Base-by-base conservation (phyloP, 768 basidiomycete genomes). In the Naematelia encephala region DNA sequence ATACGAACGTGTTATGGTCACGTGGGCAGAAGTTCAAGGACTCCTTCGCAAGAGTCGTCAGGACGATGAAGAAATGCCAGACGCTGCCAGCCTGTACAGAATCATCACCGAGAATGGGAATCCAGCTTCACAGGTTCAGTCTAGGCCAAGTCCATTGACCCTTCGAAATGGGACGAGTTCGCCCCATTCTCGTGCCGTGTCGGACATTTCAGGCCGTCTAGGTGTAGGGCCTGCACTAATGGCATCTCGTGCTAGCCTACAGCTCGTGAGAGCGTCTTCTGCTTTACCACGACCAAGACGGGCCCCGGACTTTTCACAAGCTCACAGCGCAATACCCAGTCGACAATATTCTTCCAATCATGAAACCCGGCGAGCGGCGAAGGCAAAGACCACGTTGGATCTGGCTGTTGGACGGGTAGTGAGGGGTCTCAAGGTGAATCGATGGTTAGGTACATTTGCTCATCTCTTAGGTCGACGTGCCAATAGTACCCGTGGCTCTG, bases 381-480 rank as follows among this genome's bases (percentile, higher is more conserved):
- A 8, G 34, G 34, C 34, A 16, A 16, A 39, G 16, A 16, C 34
- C 34, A 39, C 34, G 34, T 39, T 97, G 4, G 92, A 97, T 70
- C 84, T 94, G 39, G 91, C 91, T 5, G 90, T 97, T 50, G 92
- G 91, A 19, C 86, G 88, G 66, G 88, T 97, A 51, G 85, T 97
- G 63, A 96, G 96, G 78, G 85, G 85, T 63, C 83, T 97, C 19
- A 86, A 88, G 16, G 86, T 91, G 23, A 59, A 69, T 66, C 3
- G 19, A 5, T 25, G 13, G 13, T 28, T 43, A 43, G 28, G 19
- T 14, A 19, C 5, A 16, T 34, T 57, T 23, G 39, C 49, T 60
- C 52, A 59, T 30, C 10, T 23, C 12, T 10, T 39, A 76, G 70
- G 62, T 78, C 1, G 57, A 73, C 23, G 63, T 77, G 0, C 73